Base-by-base conservation (phyloP, 306 rosid genomes). In the Castanopsis chinensis region DNA sequence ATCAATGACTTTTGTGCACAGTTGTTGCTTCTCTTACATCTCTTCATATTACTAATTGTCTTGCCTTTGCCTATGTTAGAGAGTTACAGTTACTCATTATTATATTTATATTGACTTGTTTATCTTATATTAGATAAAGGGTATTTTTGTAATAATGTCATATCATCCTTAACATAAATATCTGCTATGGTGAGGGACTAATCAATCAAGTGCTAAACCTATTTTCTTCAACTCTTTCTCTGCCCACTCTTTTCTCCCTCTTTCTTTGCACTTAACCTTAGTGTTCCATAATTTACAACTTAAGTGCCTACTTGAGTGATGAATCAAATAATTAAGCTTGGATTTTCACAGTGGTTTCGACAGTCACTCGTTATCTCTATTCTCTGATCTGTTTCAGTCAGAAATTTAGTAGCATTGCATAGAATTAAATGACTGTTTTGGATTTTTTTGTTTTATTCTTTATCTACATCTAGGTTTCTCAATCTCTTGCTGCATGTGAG, bases 401-500 rank as follows among this genome's bases (percentile, higher is more conserved):
- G 35, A 61, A 61, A 25, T 18, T 61, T 6, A 6, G 69, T 61
- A 61, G 69, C 69, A 14, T 3, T 14, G 37, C 33, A 23, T 59
- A 21, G 28, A 59, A 13, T 27, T 23, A 28, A 23, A 20, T 59
- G 25, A 59, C 23, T 21, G 13, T 8, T 59, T 23, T 59, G 30
- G 7, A 58, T n/a, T n/a, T n/a, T 20, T 76, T 82, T 55, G 56
- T 76, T 83, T 3, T 15, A 21, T 78, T 67, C 59, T 78, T 82
- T 80, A 76, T 81, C 71, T 63, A 57, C 79, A 51, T 55, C 73
- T 74, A 92, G 97, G 98, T 94, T 68, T 94, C 98, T 73, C 85
- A 97, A 67, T 94, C 98, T 35, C 90, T 94, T 37, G 97, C 97
- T 75, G 98, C 98, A 4, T 94, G 98, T 76, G 98, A 94, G 83